phyloP scores from a whole-genome alignment of 2,329 filamentous ascomycete species.

The Botrytis pseudocinerea region DNA sequence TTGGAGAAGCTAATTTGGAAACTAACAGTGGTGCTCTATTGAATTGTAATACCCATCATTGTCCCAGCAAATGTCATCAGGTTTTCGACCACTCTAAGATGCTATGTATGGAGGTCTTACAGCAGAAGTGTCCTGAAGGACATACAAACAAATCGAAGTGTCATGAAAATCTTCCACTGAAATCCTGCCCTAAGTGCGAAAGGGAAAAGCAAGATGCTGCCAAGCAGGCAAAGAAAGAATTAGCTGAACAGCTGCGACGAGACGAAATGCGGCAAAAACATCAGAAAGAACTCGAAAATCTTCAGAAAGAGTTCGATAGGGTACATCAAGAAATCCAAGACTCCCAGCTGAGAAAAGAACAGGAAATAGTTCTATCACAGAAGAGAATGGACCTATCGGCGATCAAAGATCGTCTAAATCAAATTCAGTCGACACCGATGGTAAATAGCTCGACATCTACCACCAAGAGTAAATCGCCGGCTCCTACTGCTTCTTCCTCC shows the following conservation, averaged over 20 bases:
- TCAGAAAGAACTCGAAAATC: constrained; percentile 28
- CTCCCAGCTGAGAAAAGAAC: constrained; percentile 47
- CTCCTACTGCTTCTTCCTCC: not conserved
- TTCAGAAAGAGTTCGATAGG: constrained; percentile 34
- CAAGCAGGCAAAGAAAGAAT: constrained; percentile 43
- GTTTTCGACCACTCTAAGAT: constrained; percentile 56
- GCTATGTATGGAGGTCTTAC: constrained; percentile 46
- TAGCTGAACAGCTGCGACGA: constrained; percentile 29
- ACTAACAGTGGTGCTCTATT: constrained; percentile 50
- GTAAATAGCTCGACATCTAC: not conserved
- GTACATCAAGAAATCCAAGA: constrained; percentile 45
- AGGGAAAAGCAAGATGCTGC: constrained; percentile 49
- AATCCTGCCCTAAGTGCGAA: constrained; percentile 53
- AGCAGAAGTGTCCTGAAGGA: constrained; percentile 51
- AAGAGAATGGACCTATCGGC: constrained; percentile 49
- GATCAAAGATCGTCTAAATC: constrained; percentile 42
- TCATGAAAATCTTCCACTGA: constrained; percentile 36
- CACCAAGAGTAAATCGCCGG: not conserved
- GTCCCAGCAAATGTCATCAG: constrained; percentile 62
- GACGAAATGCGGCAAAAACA: constrained; percentile 31
- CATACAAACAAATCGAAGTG: constrained; percentile 55
- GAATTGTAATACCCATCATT: constrained; percentile 59
- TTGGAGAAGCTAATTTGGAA: constrained; percentile 23
- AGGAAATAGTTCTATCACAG: constrained; percentile 48
- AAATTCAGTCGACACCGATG: constrained; percentile 7